Percentiles rank a stretch among this genome's conserved stretches.
Conservation (phyloP, 2,329 filamentous ascomycete species). For the Penicillium sp. region DNA sequence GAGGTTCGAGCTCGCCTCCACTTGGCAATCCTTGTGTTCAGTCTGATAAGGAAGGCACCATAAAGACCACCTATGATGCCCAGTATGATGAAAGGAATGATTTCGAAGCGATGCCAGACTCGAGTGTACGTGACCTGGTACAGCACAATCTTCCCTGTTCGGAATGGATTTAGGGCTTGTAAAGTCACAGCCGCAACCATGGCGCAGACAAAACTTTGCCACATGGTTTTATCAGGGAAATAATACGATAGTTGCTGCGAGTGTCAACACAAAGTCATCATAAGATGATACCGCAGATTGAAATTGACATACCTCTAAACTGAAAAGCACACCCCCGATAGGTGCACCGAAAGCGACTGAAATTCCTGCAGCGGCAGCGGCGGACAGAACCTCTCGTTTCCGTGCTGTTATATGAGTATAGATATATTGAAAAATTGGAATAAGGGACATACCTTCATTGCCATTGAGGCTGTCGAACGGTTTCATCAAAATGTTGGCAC, state of each 20-base stretch:
- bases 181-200: conserved; percentile 97
- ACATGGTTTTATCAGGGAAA: conserved; percentile 99
- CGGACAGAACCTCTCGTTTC: conserved; percentile 89
- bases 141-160: conserved; percentile 90
- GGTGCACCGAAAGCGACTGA: conserved; percentile 93
- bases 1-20: conserved; percentile 75
- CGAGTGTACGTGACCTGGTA: conserved; percentile 94
- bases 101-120: conserved; percentile 92
- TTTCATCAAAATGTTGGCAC: conserved; percentile 91
- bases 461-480: conserved; percentile 75
- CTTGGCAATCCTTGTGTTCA: conserved; percentile 82
- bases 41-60: conserved; percentile 89
- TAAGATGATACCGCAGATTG: background rate
- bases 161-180: conserved; percentile 90
- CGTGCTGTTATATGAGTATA: conserved; percentile 60
- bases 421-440: background rate
- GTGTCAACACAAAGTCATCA: conserved; percentile 11
- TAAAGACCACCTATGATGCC: conserved; percentile 92
- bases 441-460: conserved; percentile 71
- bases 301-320: conserved; percentile 66
- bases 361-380: conserved; percentile 87
- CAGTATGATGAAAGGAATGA: conserved; percentile 82
- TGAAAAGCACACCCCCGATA: conserved; percentile 92
- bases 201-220: conserved; percentile 98
- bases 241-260: conserved; percentile 88